phyloP scores from a whole-genome alignment of 164 flowering plant genomes.

The Protea cynaroides region DNA sequence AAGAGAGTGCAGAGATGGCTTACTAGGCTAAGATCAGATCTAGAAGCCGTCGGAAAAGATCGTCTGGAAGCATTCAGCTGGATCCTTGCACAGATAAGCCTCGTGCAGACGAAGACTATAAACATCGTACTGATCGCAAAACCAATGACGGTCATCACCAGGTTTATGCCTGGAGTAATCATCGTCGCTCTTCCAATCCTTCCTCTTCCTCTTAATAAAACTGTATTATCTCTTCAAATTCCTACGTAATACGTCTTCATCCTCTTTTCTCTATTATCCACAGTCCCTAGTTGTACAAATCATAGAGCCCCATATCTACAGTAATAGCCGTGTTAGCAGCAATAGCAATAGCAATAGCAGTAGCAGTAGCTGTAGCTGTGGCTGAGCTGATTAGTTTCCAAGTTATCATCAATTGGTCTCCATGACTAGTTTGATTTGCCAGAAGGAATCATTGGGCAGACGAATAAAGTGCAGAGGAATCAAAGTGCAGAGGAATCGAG shows the following conservation, averaged over 20 bases:
- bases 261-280: neutral
- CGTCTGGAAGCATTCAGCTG: slow-evolving; percentile 64
- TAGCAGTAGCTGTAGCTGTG: too few relatives aligned
- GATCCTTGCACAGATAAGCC: slow-evolving; percentile 81
- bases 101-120: slow-evolving; percentile 86
- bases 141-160: slow-evolving; percentile 95
- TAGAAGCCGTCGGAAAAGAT: slow-evolving; percentile 47
- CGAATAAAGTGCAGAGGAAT: too few relatives aligned
- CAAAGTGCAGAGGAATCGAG: too few relatives aligned
- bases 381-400: too few relatives aligned
- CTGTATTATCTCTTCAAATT: neutral
- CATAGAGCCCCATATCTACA: too few relatives aligned
- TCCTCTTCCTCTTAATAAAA: too few relatives aligned
- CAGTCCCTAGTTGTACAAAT: neutral
- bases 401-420: too few relatives aligned
- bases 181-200: slow-evolving; percentile 3
- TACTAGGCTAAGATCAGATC: slow-evolving; percentile 34
- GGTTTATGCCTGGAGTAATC: slow-evolving; percentile 69
- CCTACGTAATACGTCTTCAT: neutral
- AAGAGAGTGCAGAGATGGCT: neutral
- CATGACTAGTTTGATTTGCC: too few relatives aligned
- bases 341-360: too few relatives aligned
- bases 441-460: too few relatives aligned
- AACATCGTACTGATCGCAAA: slow-evolving; percentile 88
- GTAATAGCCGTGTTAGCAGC: too few relatives aligned